These are phyloP conservation scores for Withania somnifera DNA, from an alignment of 305 asterid genomes.

Conservation along the genomic window DNA sequence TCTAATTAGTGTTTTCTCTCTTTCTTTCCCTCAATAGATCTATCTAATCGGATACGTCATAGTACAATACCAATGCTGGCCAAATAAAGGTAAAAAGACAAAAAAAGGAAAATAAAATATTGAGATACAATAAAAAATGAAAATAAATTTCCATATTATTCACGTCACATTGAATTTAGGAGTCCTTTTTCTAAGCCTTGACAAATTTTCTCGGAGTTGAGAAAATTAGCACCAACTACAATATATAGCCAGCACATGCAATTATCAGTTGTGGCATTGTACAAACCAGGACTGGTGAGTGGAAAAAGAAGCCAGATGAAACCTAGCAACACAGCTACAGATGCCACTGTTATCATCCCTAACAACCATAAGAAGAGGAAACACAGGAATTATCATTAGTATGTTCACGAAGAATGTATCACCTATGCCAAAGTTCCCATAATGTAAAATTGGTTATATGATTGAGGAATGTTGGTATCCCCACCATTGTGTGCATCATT, in stretches of 20 bases:
- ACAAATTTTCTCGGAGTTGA: not conserved
- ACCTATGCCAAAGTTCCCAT: not conserved
- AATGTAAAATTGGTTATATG: not conserved
- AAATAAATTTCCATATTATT: not conserved
- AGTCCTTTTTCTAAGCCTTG: not conserved
- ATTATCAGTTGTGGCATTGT: constrained; percentile 30
- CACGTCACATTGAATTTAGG: not conserved
- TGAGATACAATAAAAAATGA: not conserved
- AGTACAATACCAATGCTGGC: not conserved
- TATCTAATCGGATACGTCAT: no score
- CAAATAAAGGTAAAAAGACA: not conserved
- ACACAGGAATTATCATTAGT: not conserved
- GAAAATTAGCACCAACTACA: constrained; percentile 47
- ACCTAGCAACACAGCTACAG: constrained; percentile 44
- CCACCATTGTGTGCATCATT: not conserved
- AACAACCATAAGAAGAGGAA: constrained; percentile 11
- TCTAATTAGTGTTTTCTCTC: no score
- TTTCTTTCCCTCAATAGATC: no score
- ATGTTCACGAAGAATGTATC: not conserved
- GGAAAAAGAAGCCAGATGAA: constrained; percentile 70
- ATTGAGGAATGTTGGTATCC: not conserved
- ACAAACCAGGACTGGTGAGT: constrained; percentile 49
- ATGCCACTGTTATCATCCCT: constrained; percentile 51
- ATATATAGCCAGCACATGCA: constrained; percentile 81
- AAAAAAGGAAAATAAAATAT: not conserved